These are phyloP conservation scores for Mollisia scopiformis DNA, from an alignment of 2,329 filamentous ascomycete species.

Conservation along the genomic window DNA sequence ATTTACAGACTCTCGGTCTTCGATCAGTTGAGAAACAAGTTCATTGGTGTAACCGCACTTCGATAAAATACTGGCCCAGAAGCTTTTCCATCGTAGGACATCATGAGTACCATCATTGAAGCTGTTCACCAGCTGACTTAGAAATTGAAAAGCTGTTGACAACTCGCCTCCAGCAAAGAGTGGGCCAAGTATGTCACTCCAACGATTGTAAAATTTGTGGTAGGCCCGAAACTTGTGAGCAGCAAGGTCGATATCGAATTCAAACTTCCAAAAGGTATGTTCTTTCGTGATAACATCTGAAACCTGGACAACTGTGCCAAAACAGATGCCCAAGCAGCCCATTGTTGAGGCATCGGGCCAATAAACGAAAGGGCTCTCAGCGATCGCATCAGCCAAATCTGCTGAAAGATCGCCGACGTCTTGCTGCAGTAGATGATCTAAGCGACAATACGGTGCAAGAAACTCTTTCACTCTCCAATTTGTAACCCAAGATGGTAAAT, in stretches of 20 bases:
- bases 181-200: too few species aligned
- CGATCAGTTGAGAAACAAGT: background rate
- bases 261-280: too few species aligned
- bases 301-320: background rate
- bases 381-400: background rate
- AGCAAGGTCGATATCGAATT: too few species aligned
- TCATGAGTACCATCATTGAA: background rate
- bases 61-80: background rate
- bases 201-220: too few species aligned
- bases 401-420: background rate
- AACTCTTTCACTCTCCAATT: background rate
- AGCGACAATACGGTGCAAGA: background rate
- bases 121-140: too few species aligned
- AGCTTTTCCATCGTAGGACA: background rate
- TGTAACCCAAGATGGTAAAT: background rate
- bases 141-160: too few species aligned
- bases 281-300: too few species aligned
- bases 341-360: background rate
- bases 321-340: background rate
- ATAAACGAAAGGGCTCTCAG: background rate
- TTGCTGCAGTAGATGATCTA: background rate
- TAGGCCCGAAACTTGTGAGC: too few species aligned
- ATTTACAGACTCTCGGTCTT: background rate
- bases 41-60: background rate
- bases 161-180: too few species aligned